Percentiles rank a stretch among this genome's conserved stretches.
phyloP scores from a whole-genome alignment of 2,329 filamentous ascomycete genomes.

The Pestalotiopsis sp. region DNA sequence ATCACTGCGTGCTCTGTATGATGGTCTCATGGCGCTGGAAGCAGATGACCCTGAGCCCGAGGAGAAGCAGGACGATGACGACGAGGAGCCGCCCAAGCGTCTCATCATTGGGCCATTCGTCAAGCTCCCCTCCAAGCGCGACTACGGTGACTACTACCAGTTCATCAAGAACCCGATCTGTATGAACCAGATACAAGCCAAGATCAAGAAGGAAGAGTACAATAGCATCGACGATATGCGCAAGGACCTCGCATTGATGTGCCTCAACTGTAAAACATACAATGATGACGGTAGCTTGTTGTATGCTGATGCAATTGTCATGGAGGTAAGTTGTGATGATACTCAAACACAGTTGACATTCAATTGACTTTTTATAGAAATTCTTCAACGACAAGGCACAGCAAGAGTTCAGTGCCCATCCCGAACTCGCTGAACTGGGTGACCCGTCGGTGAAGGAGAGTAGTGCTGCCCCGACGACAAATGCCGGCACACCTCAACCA shows the following conservation, averaged over 20 bases:
- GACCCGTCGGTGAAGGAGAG: slow-evolving; percentile 43
- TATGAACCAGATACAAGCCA: slow-evolving; percentile 92
- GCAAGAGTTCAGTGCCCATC: slow-evolving; percentile 54
- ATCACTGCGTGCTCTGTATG: slow-evolving; percentile 76
- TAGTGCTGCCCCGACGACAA: slow-evolving; percentile 55
- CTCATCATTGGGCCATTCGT: slow-evolving; percentile 93
- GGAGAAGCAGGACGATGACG: slow-evolving; percentile 51
- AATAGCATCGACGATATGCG: slow-evolving; percentile 77
- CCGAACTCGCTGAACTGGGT: slow-evolving; percentile 60
- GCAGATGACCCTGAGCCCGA: slow-evolving; percentile 69
- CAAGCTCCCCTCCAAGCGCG: slow-evolving; percentile 83
- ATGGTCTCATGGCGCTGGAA: slow-evolving; percentile 81
- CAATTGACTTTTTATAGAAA: slow-evolving; percentile 48
- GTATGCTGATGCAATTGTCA: slow-evolving; percentile 88
- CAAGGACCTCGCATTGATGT: slow-evolving; percentile 81
- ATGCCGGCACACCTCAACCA: slow-evolving; percentile 66
- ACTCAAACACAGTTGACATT: background rate
- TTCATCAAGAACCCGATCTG: slow-evolving; percentile 92
- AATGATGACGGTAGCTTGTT: slow-evolving; percentile 95
- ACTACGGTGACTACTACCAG: slow-evolving; percentile 94
- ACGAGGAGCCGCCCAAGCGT: slow-evolving; percentile 65
- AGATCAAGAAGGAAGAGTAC: slow-evolving; percentile 97
- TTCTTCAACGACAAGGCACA: slow-evolving; percentile 58
- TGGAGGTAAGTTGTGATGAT: slow-evolving; percentile 68
- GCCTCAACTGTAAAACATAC: slow-evolving; percentile 90